phyloP scores from a whole-genome alignment of 305 asterid genomes.

The Solanum hybrid region DNA sequence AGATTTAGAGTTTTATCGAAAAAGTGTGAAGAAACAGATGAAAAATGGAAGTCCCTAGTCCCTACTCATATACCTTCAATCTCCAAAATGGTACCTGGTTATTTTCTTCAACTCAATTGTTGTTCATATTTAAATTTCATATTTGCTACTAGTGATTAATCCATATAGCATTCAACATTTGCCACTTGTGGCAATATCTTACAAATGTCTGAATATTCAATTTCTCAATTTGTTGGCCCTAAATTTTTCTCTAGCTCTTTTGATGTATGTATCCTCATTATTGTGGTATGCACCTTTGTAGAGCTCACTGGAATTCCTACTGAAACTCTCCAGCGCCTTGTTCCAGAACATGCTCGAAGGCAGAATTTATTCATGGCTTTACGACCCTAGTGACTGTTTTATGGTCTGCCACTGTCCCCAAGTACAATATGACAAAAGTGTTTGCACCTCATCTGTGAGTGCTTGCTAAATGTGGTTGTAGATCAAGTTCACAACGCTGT shows the following conservation, averaged over 20 bases:
- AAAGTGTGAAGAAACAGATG: not conserved
- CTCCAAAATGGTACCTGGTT: not conserved
- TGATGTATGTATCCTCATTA: not conserved
- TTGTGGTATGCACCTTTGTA: slow-evolving; percentile 20
- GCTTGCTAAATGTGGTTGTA: slow-evolving; percentile 2
- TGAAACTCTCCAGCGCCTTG: slow-evolving; percentile 70
- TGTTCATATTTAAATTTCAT: not conserved
- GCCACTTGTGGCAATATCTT: not conserved
- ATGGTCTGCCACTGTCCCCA: not conserved
- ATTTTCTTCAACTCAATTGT: not conserved
- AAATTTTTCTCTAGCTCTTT: not conserved
- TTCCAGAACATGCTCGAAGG: slow-evolving; percentile 96
- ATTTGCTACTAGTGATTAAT: not conserved
- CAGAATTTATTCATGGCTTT: slow-evolving; percentile 97
- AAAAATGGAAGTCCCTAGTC: not conserved
- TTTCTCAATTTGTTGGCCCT: not conserved
- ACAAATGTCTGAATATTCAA: not conserved
- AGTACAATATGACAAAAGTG: not conserved
- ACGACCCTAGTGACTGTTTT: slow-evolving; percentile 41
- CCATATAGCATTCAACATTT: not conserved
- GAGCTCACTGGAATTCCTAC: slow-evolving; percentile 81
- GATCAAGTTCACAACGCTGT: not conserved
- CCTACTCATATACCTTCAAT: not conserved
- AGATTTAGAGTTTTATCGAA: not conserved
- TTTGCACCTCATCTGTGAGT: not conserved